Evolutionary conservation across 2,329 filamentous ascomycete genomes (phyloP), one percentile per base, ranked within the genome.

Genomic region (Colletotrichum sp.): DNA sequence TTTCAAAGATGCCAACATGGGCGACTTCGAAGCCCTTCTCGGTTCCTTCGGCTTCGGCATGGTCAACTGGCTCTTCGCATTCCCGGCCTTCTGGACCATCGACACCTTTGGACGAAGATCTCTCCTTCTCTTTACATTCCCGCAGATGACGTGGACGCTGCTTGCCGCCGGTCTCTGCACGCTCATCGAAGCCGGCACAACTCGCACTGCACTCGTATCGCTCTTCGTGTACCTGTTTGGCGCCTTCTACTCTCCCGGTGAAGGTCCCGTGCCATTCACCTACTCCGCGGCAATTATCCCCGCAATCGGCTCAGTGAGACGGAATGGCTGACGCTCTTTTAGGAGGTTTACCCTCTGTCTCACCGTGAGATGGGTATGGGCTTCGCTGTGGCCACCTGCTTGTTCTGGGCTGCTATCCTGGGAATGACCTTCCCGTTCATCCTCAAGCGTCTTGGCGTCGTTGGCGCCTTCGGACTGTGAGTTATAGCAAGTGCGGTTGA

Each of bases 321-420:
- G 9, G 3, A 21, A 51, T 51, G 5, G 21, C 43, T 51, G 6
- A 51, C 43, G 21, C 21, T 13, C 4, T 24, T 5, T 3, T 24
- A 51, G 55, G 93, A 94, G 80, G 91, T 93, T 3, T 94, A 92
- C 79, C 92, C 93, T 0, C 87, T 94, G 1, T 92, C 91, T 2
- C 92, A 94, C 80, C 88, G 93, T 78, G 93, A 94, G 79, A 87
- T 94, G 29, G 93, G 93, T 70, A 94, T 94, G 93, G 89, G 88
- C 0, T 93, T 89, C 82, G 90, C 91, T 9, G 92, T 94, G 11
- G 90, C 92, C 2, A 93, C 91, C 1, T 93, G 91, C 75, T 84
- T 93, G 9, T 88, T 88, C 78, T 90, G 87, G 87, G 90, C 90
- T 0, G 86, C 89, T 0, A 88, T 93, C 0, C 83, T 92, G 59